Evolutionary conservation across 2,329 filamentous ascomycete species (phyloP), one percentile per base, ranked within the genome.

Genomic region (Ciborinia camelliae): DNA sequence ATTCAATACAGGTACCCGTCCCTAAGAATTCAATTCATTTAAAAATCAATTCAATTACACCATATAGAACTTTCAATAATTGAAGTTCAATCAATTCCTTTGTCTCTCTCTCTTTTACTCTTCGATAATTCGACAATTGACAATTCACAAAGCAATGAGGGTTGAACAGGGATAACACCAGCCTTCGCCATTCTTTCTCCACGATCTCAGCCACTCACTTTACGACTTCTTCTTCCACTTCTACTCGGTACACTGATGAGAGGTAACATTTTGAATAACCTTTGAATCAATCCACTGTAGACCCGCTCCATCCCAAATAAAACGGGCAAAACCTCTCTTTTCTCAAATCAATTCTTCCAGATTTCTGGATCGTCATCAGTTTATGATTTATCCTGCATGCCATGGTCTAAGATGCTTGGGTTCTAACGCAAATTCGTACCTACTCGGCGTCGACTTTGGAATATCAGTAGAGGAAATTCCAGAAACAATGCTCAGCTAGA

Each of bases 401-500:
- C 47, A 50, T 45, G 57, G 57, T 60, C 43, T 35, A 32, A 50
- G 41, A 60, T 50, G 57, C 45, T 26, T 37, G 30, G 15, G n/a
- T 50, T 50, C 57, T 50, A 60, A 58, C 54, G 54, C 54, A 9
- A 58, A 23, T 15, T 35, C 20, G 41, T 58, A 58, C 28, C 39
- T 58, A 58, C 54, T 58, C 54, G 54, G 54, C 54, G 39, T 58
- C 41, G 39, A 47, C 54, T 45, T 45, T 45, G 41, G 39, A 45
- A 47, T 58, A 58, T 58, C 28, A 58, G 39, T 58, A 18, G 54
- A 32, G 28, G 5, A 58, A 7, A 23, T 45, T 14, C 54, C 54
- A 58, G 30, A 35, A n/a, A 70, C 67, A 65, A 72, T 72, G 70
- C 65, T 66, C 64, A 68, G 50, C 66, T 68, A 68, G 68, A 73